Evolutionary conservation across 2,329 filamentous ascomycete species (phyloP).

Genomic region (Helicocarpus griseus): DNA sequence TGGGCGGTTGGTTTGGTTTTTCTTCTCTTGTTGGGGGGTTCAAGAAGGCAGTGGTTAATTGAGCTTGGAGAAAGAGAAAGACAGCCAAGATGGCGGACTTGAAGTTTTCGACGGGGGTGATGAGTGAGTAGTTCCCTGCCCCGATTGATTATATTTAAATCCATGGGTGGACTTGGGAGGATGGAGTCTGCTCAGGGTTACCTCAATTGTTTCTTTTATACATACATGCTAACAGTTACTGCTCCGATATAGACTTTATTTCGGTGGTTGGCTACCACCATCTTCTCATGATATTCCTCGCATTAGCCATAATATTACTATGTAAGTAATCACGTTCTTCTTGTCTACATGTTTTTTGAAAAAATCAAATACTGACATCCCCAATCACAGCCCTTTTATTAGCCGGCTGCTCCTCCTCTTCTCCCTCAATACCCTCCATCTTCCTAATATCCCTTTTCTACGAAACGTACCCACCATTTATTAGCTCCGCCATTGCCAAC

Average conservation of each 20-base stretch:
- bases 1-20: background rate
- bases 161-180: background rate
- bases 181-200: no score
- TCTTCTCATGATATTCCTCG: constrained; percentile 96
- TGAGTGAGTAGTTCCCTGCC: constrained; percentile 18
- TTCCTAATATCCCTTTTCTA: constrained; percentile 99
- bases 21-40: background rate
- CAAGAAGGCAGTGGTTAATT: background rate
- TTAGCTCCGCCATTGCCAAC: constrained; percentile 80
- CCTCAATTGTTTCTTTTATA: no score
- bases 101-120: constrained; percentile 21
- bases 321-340: constrained; percentile 53
- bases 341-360: background rate
- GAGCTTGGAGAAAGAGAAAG: background rate
- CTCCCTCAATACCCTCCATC: constrained; percentile 86
- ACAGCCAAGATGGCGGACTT: constrained; percentile 15
- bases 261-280: constrained; percentile 62
- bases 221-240: constrained; percentile 1
- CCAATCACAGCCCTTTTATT: constrained; percentile 65
- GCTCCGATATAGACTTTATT: constrained; percentile 40
- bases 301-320: constrained; percentile 82
- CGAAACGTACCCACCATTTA: constrained; percentile 69
- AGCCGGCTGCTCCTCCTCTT: constrained; percentile 93
- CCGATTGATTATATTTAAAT: background rate
- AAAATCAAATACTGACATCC: background rate